Base-by-base conservation (phyloP, 306 rosid species). In the Lathyrus aphaca region DNA sequence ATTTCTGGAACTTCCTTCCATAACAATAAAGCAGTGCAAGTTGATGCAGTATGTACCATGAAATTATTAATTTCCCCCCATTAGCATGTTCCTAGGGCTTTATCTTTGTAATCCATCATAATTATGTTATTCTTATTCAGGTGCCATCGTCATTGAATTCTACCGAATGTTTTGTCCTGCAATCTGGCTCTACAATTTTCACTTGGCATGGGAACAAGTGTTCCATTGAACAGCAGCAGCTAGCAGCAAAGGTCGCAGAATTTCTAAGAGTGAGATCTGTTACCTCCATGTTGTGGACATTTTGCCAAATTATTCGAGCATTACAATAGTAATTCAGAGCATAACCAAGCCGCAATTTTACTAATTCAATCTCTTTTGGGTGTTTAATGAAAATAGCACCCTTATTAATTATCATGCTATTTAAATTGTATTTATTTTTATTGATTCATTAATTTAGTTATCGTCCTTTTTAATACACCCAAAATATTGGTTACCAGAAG, bases 111-210 rank as follows among this genome's bases (percentile, higher is more conserved):
- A 51, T 35, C 61, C 63, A 56, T 23, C 60, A 43, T 48, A 21
- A 8, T 55, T 43, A 29, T 76, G 27, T 76, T 59, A 5, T 82
- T 72, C 53, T 72, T 84, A 29, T 82, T 69, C 79, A 94, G 98
- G 97, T 83, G 66, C 91, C 98, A 65, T 61, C 88, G n/a, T 94
- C 98, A 42, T 76, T 94, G 84, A 94, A 77, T 86, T 85, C 98
- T 45, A 55, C 77, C 0, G 95, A 90, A 82, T 88, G 96, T 71
- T 90, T 88, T 78, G 72, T 94, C 71, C 83, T 90, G 77, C 98
- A 94, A 87, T 84, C 97, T 65, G 87, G 97, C 70, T 84, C 96
- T 72, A 72, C 91, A 72, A 64, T 88, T 65, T 90, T 87, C 82
- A 42, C 69, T 60, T 94, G 98, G 98, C 95, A 85, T 61, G 98